A percentile compares a stretch with the other conserved stretches of the same genome.
Evolutionary conservation across 2,329 filamentous ascomycete species (phyloP).

Genomic region (Alternaria panax): DNA sequence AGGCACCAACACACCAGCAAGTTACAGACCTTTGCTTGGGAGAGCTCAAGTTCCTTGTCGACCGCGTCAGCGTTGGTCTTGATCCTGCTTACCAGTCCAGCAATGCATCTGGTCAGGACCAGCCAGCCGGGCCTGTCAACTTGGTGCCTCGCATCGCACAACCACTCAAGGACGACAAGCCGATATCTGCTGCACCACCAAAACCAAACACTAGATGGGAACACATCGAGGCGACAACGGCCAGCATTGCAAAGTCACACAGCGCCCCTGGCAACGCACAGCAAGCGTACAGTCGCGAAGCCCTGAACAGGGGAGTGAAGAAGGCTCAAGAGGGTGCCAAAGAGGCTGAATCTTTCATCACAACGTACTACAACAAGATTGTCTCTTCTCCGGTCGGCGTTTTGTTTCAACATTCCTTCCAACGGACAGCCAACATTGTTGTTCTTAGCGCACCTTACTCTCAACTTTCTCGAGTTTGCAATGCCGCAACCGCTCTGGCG

Average conservation of each 20-base stretch:
- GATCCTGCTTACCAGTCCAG: slow-evolving; percentile 35
- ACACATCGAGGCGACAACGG: slow-evolving; percentile 37
- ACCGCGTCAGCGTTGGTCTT: slow-evolving; percentile 66
- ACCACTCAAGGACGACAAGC: slow-evolving; percentile 56
- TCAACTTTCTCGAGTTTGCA: slow-evolving; percentile 54
- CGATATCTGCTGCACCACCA: slow-evolving; percentile 54
- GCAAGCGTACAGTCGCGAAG: slow-evolving; percentile 46
- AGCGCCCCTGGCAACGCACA: slow-evolving; percentile 44
- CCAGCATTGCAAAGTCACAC: slow-evolving; percentile 56
- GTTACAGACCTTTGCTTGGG: slow-evolving; percentile 73
- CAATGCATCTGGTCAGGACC: slow-evolving; percentile 22
- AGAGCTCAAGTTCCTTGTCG: slow-evolving; percentile 71
- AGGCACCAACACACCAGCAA: slow-evolving; percentile 82
- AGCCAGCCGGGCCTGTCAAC: slow-evolving; percentile 46
- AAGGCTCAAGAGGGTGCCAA: slow-evolving; percentile 40
- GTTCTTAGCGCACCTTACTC: slow-evolving; percentile 78
- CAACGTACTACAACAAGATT: slow-evolving; percentile 37
- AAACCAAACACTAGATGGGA: slow-evolving; percentile 47
- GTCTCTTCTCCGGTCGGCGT: slow-evolving; percentile 63
- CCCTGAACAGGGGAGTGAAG: slow-evolving; percentile 43
- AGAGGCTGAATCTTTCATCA: slow-evolving; percentile 35
- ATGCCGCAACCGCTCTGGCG: slow-evolving; percentile 72
- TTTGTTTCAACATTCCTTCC: slow-evolving; percentile 75
- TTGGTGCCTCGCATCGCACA: slow-evolving; percentile 60
- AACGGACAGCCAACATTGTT: slow-evolving; percentile 68